Evolutionary conservation across 176 grass and related monocot species (phyloP), one percentile per base, ranked within the genome.

Genomic region (Phragmites australis): DNA sequence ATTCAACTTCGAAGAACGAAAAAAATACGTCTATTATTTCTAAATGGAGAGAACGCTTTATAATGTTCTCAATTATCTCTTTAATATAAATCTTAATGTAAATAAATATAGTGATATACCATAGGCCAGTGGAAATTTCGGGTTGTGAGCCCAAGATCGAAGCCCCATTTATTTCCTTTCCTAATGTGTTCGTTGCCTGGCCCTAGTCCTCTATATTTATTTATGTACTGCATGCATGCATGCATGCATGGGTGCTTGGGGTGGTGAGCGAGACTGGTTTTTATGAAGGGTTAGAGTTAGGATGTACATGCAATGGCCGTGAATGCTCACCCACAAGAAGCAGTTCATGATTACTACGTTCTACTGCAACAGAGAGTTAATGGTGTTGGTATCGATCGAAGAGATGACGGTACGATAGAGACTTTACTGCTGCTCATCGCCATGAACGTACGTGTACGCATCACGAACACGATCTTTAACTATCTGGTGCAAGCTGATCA

Each of bases 241-340:
- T 60, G 52, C 79, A 60, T 71, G 66, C 17, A 42, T 71, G 65
- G n/a, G n/a, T n/a, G n/a, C n/a, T 69, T 57, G 53, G 79, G 79
- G 27, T 49, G 18, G 79, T 18, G 77, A 48, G 53, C 1, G 21
- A 37, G 67, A 69, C n/a, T n/a, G n/a, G 39, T 39, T 53, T 81
- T 61, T 70, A 85, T 79, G 53, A 69, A 69, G 53, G 62, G 67
- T 87, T 74, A 74, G 71, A 65, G 58, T 13, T 43, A 44, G 32
- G 76, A 19, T 69, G 50, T 74, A 56, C 72, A 79, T 59, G 69
- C 30, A 62, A 66, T 6, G 67, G 34, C 46, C 85, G 70, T 87
- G 85, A 87, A 87, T 87, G 85, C 78, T 39, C 78, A 82, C 69
- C 85, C 70, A 82, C 43, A 87, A 87, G 77, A 59, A 41, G 78